Evolutionary conservation across 2,329 filamentous ascomycete genomes (phyloP).

Genomic region (Aureobasidium melanogenum): DNA sequence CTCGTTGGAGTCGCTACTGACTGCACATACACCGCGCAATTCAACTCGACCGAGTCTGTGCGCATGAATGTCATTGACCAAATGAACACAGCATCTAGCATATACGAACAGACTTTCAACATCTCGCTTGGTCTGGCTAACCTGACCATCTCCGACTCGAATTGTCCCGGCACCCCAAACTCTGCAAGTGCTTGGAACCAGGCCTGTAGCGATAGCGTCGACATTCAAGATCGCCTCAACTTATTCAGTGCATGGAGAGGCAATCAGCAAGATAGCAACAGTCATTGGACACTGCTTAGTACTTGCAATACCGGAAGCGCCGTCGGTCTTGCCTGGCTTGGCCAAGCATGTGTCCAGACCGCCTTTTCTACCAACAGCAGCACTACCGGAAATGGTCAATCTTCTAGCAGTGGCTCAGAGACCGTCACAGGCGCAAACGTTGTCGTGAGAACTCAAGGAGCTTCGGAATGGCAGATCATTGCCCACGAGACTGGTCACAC

Average conservation of each 20-base stretch:
- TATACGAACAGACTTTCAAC: slow-evolving; percentile 90
- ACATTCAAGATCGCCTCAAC: slow-evolving; percentile 72
- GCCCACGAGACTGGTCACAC: slow-evolving; percentile 92
- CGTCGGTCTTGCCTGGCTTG: slow-evolving; percentile 88
- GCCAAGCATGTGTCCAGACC: slow-evolving; percentile 65
- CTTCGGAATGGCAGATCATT: slow-evolving; percentile 88
- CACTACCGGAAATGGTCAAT: slow-evolving; percentile 28
- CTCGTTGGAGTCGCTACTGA: slow-evolving; percentile 88
- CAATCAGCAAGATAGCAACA: slow-evolving; percentile 65
- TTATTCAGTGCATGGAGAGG: slow-evolving; percentile 86
- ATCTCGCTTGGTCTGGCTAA: slow-evolving; percentile 87
- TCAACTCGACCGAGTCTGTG: slow-evolving; percentile 56
- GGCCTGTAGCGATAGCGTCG: slow-evolving; percentile 51
- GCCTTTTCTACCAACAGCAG: slow-evolving; percentile 39
- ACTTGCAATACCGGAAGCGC: slow-evolving; percentile 74
- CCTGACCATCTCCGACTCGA: slow-evolving; percentile 63
- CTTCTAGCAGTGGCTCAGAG: slow-evolving; percentile 45
- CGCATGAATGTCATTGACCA: slow-evolving; percentile 68
- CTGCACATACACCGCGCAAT: slow-evolving; percentile 72
- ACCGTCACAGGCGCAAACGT: slow-evolving; percentile 82
- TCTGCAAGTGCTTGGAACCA: slow-evolving; percentile 75
- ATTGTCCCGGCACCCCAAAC: slow-evolving; percentile 64
- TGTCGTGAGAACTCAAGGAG: slow-evolving; percentile 60
- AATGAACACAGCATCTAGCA: slow-evolving; percentile 76
- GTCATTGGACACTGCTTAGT: slow-evolving; percentile 85